Percentiles rank a stretch among this genome's conserved stretches.
Conservation (phyloP, 257 asterid species). For the Capsicum chinense region DNA sequence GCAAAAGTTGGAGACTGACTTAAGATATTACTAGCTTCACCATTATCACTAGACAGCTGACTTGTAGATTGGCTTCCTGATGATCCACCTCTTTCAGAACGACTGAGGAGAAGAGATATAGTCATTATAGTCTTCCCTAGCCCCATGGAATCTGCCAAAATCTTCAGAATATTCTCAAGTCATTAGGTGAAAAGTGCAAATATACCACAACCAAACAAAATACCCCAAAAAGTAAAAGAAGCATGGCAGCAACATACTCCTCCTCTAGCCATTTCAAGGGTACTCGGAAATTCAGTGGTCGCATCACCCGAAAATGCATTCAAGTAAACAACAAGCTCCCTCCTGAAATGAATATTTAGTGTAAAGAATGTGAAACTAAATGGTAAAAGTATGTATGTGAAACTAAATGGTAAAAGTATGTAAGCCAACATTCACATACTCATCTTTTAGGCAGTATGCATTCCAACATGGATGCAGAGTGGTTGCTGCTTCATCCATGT, state of each 20-base stretch:
- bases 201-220: slow-evolving; percentile 21
- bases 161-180: slow-evolving; percentile 57
- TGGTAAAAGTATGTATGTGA: slow-evolving; percentile 25
- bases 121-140: slow-evolving; percentile 99
- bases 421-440: slow-evolving; percentile 49
- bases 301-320: slow-evolving; percentile 97
- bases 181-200: slow-evolving; percentile 34
- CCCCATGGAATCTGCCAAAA: slow-evolving; percentile 99
- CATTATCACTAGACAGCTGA: slow-evolving; percentile 47
- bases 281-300: slow-evolving; percentile 85
- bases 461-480: slow-evolving; percentile 97
- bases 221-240: slow-evolving; percentile 33
- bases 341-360: slow-evolving; percentile 55
- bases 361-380: slow-evolving; percentile 23
- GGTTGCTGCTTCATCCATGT: slow-evolving; percentile 69
- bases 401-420: slow-evolving; percentile 26
- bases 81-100: slow-evolving; percentile 65
- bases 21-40: slow-evolving; percentile 46
- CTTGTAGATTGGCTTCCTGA: slow-evolving; percentile 48
- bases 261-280: slow-evolving; percentile 94
- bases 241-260: slow-evolving; percentile 71
- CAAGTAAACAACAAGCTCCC: slow-evolving; percentile 71
- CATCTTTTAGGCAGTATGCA: slow-evolving; percentile 80
- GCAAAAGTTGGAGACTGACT: slow-evolving; percentile 57
- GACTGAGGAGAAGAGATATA: slow-evolving; percentile 80